Base-by-base conservation (phyloP, 306 rosid genomes). In the Trifolium pratense region DNA sequence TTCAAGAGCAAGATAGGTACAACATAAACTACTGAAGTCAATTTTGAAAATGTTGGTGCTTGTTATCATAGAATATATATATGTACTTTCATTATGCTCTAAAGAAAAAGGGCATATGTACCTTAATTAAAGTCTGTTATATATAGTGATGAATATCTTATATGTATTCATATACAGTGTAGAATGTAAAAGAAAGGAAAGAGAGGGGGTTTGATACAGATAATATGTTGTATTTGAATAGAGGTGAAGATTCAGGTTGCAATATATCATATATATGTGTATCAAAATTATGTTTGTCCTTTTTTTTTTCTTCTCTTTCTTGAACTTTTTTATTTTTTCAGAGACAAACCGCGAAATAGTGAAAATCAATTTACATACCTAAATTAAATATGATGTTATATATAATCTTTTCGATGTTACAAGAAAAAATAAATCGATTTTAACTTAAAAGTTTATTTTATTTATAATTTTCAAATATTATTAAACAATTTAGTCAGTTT, bases 1-100 rank as follows among this genome's bases (percentile, higher is more conserved):
- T 82, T 91, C 96, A 48, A 76, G 72, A 79, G 82, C 96, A 66
- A 89, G 97, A 93, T 93, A 58, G 66, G 46, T 8, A 52, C 14
- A 46, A 13, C 20, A 17, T 20, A 40, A 64, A 65, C 40, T 59
- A 13, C 2, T 45, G 5, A 16, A 51, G 31, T 36, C 80, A 82
- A 57, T 84, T 86, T 88, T 84, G 83, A 66, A 62, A 46, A 53
- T 40, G 32, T 62, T 56, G 6, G 3, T 70, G 53, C 34, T 71
- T 79, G 15, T 39, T n/a, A 75, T 34, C 65, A 74, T 68, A 68
- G 31, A 39, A 79, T 46, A 58, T 60, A 58, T 60, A 79, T 39
- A 26, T 71, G 56, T 34, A 56, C 25, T 72, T 72, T 46, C 3
- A 68, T 57, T 56, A 15, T 68, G 37, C 52, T 46, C 17, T 43